A percentile compares a stretch with the other conserved stretches of the same genome.
These are phyloP conservation scores for Debaryomyces udenii DNA, from an alignment of 1,139 yeast species.

Conservation along the genomic window DNA sequence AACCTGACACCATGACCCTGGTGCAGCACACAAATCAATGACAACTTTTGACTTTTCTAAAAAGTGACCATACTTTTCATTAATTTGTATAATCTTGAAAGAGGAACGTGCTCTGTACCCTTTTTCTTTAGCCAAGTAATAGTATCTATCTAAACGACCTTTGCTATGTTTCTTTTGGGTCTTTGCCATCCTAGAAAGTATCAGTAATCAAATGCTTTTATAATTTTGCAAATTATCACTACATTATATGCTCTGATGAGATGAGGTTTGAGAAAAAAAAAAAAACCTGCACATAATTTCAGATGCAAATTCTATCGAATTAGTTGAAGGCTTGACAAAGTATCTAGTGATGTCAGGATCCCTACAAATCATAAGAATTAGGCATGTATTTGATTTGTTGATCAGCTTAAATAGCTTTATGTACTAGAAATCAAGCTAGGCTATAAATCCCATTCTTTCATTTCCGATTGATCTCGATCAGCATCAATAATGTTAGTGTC, in stretches of 20 bases:
- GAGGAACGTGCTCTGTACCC: constrained; percentile 99
- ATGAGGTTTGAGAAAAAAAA: not conserved
- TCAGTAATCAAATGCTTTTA: too few relatives aligned
- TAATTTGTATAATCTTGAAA: constrained; percentile 90
- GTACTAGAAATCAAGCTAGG: not conserved
- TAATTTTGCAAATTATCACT: not conserved
- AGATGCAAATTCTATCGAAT: too few relatives aligned
- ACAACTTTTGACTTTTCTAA: constrained; percentile 95
- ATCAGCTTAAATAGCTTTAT: too few relatives aligned
- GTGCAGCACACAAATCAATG: constrained; percentile 98
- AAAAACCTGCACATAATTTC: too few relatives aligned
- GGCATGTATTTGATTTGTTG: too few relatives aligned
- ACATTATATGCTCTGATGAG: constrained; percentile 3
- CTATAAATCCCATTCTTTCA: constrained; percentile 30
- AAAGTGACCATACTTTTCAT: constrained; percentile 95
- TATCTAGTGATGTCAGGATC: too few relatives aligned
- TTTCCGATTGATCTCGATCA: constrained; percentile 22
- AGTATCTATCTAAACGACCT: constrained; percentile 99
- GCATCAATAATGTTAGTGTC: constrained; percentile 51
- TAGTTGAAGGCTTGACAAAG: too few relatives aligned
- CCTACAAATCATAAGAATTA: too few relatives aligned
- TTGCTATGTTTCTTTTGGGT: constrained; percentile 95
- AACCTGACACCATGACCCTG: constrained; percentile 99
- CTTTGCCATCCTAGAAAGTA: constrained; percentile 64
- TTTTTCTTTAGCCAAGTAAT: constrained; percentile 92